Percentiles rank a stretch among this genome's conserved stretches.
phyloP scores from a whole-genome alignment of 768 basidiomycete species.

The Chalciporus pseudorubinellus region DNA sequence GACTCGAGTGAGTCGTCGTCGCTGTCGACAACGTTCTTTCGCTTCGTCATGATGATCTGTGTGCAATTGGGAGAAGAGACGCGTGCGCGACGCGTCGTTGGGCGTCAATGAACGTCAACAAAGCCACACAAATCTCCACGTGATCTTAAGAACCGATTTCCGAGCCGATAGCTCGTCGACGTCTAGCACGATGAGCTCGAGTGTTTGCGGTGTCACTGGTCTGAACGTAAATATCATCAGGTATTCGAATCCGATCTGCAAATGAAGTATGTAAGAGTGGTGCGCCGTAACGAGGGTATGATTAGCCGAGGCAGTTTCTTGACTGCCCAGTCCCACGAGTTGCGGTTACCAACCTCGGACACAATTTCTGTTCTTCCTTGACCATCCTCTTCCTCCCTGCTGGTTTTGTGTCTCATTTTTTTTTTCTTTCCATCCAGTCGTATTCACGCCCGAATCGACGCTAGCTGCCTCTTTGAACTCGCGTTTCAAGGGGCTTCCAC shows the following conservation, averaged over 20 bases:
- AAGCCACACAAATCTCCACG: conserved; percentile 22
- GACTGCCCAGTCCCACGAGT: conserved; percentile 16
- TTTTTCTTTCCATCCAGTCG: conserved; percentile 2
- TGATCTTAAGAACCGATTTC: background rate
- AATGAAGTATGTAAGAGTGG: background rate
- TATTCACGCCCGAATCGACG: conserved; percentile 8
- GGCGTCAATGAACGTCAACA: conserved; percentile 14
- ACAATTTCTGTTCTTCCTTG: background rate
- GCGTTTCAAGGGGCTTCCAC: conserved; percentile 27
- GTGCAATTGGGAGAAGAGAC: conserved; percentile 2
- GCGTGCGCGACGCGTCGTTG: conserved; percentile 32
- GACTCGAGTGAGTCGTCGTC: conserved; percentile 37
- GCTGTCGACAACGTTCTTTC: conserved; percentile 43
- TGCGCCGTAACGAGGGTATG: background rate
- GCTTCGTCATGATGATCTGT: conserved; percentile 49
- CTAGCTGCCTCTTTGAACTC: conserved; percentile 23
- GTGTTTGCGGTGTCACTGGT: background rate
- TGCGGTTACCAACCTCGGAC: conserved; percentile 16
- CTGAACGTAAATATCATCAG: background rate
- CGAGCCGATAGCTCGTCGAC: background rate
- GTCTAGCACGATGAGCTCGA: background rate
- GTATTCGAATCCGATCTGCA: no score
- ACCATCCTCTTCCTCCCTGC: background rate
- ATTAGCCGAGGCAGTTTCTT: conserved; percentile 18
- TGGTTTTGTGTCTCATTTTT: conserved; percentile 2